Conservation (phyloP, 2,329 filamentous ascomycete species). For the Biscogniauxia mediterranea region DNA sequence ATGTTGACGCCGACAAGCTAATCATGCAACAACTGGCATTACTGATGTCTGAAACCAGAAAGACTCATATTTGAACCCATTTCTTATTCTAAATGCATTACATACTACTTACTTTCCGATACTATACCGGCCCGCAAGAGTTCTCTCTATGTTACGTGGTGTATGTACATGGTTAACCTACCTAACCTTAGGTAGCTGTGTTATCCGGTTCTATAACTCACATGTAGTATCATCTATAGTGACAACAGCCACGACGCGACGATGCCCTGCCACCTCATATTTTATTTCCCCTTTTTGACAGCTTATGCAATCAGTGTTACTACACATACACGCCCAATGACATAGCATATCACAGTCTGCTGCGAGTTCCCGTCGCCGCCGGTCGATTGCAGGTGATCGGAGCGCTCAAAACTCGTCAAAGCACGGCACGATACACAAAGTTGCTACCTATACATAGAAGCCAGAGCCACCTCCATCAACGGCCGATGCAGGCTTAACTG, state of each 20-base stretch:
- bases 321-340: neutral
- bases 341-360: neutral
- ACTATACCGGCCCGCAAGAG: too few relatives aligned
- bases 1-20: neutral
- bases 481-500: neutral
- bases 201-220: too few relatives aligned
- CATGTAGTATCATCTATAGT: too few relatives aligned
- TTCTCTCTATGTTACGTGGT: too few relatives aligned
- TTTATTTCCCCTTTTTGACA: neutral
- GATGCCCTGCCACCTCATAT: neutral
- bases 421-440: neutral
- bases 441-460: neutral
- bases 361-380: neutral
- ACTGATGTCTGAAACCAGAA: neutral
- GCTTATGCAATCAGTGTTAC: neutral
- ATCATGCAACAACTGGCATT: neutral
- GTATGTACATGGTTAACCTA: too few relatives aligned
- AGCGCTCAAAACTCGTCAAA: neutral
- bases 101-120: neutral
- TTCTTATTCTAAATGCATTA: neutral
- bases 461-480: neutral
- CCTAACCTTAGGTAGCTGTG: too few relatives aligned
- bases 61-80: neutral
- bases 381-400: slow-evolving; percentile 1
- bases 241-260: neutral